Evolutionary conservation across 1,284 basidiomycete species (phyloP).

Genomic region (Coniferiporia weirii): DNA sequence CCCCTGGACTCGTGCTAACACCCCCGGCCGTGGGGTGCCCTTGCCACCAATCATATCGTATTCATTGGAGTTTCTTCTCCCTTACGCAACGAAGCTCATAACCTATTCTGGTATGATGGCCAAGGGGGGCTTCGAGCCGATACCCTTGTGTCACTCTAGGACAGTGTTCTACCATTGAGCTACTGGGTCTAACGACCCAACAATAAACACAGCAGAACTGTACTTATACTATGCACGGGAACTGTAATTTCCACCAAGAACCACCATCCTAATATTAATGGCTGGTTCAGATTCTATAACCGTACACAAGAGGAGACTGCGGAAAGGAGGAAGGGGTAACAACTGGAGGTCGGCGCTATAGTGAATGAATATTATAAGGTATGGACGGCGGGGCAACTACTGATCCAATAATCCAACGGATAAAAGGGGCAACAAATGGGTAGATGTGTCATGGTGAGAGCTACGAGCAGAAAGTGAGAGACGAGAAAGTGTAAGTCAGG

Average conservation of each 20-base stretch:
- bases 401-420: not conserved
- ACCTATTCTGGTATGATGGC: too few relatives aligned
- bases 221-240: not conserved
- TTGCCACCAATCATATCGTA: too few relatives aligned
- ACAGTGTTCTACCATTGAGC: too few relatives aligned
- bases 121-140: too few relatives aligned
- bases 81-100: too few relatives aligned
- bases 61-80: too few relatives aligned
- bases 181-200: too few relatives aligned
- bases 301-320: not conserved
- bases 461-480: not conserved
- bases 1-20: too few relatives aligned
- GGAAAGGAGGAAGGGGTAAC: not conserved
- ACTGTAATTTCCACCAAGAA: not conserved
- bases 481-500: not conserved
- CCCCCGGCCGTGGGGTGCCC: too few relatives aligned
- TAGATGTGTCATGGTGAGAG: not conserved
- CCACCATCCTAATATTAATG: not conserved
- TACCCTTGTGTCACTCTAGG: too few relatives aligned
- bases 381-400: not conserved
- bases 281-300: not conserved
- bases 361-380: conserved; percentile 5
- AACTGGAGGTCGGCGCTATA: not conserved
- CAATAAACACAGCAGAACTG: too few relatives aligned
- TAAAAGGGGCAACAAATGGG: not conserved